Conservation (phyloP, 805 yeast species). For the Martiniozyma abietophila region DNA sequence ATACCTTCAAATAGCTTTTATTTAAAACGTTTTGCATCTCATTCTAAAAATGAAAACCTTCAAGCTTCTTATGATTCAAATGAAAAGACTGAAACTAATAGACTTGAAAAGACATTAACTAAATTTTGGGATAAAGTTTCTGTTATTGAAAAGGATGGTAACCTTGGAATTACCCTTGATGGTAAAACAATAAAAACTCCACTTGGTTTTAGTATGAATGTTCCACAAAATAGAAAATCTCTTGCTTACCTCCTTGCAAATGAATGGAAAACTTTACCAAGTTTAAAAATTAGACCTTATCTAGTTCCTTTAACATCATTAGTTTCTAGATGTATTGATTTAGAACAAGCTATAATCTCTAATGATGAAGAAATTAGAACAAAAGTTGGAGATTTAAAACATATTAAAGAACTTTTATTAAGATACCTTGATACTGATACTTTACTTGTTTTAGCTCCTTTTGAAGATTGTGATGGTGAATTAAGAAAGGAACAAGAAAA, state of each 20-base stretch:
- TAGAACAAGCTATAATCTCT: conserved; percentile 33
- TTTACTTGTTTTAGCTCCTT: conserved; percentile 75
- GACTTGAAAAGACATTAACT: conserved; percentile 56
- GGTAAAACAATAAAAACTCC: conserved; percentile 78
- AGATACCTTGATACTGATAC: conserved; percentile 94
- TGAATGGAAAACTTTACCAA: conserved; percentile 78
- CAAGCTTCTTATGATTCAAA: conserved; percentile 35
- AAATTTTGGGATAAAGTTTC: conserved; percentile 78
- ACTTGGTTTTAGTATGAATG: conserved; percentile 54
- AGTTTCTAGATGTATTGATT: conserved; percentile 79
- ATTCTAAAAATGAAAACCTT: conserved; percentile 1
- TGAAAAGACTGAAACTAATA: conserved; percentile 51
- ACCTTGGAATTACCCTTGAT: conserved; percentile 55
- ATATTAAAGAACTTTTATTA: conserved; percentile 51
- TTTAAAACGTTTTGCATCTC: conserved; percentile 7
- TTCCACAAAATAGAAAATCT: conserved; percentile 50
- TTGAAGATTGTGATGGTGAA: conserved; percentile 71
- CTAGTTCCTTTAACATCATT: conserved; percentile 82
- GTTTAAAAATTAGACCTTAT: conserved; percentile 61
- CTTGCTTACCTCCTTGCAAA: conserved; percentile 71
- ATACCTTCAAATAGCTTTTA: no score
- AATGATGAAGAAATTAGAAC: conserved; percentile 40
- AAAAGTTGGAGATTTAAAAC: conserved; percentile 53
- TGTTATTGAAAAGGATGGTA: conserved; percentile 24
- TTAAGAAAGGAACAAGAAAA: conserved; percentile 75